A percentile compares a stretch with the other conserved stretches of the same genome.
These are phyloP conservation scores for Globisporangium apiculatum DNA, from an alignment of 352 stramenopile genomes.

Conservation along the genomic window DNA sequence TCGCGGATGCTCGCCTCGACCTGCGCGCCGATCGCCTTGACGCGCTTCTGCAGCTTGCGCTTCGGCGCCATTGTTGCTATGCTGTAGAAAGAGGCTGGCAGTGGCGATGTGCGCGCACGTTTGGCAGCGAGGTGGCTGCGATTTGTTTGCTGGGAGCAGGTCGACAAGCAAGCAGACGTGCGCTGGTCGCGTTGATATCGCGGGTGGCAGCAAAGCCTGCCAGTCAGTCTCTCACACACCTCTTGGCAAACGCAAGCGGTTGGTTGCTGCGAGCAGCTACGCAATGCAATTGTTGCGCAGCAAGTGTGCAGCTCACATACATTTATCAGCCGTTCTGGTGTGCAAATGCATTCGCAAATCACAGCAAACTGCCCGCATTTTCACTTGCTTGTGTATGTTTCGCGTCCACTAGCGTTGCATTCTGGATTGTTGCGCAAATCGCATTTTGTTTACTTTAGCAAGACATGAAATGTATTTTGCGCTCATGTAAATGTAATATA, in stretches of 20 bases:
- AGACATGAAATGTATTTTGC: too few relatives aligned
- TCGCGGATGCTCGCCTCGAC: slow-evolving; percentile 78
- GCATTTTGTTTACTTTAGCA: background rate
- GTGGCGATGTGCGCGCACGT: too few relatives aligned
- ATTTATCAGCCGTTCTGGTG: background rate
- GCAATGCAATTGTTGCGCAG: background rate
- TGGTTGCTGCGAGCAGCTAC: background rate
- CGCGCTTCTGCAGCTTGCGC: slow-evolving; percentile 56
- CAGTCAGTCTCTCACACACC: background rate
- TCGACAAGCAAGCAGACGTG: background rate
- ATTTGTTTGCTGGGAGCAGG: too few relatives aligned
- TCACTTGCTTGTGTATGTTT: too few relatives aligned
- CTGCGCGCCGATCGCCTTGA: slow-evolving; percentile 54
- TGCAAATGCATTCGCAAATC: background rate
- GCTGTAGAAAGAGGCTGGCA: background rate
- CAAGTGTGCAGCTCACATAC: background rate
- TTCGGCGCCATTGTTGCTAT: slow-evolving; percentile 33
- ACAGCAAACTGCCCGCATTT: background rate
- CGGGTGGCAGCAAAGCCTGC: background rate
- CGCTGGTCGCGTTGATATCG: background rate
- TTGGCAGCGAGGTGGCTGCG: too few relatives aligned
- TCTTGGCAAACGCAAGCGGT: background rate
- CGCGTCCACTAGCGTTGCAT: background rate
- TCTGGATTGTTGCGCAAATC: background rate
- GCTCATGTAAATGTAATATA: too few relatives aligned